A percentile compares a stretch with the other conserved stretches of the same genome.
These are phyloP conservation scores for Tolypocladium pustulatum DNA, from an alignment of 2,329 filamentous ascomycete genomes.

Conservation along the genomic window DNA sequence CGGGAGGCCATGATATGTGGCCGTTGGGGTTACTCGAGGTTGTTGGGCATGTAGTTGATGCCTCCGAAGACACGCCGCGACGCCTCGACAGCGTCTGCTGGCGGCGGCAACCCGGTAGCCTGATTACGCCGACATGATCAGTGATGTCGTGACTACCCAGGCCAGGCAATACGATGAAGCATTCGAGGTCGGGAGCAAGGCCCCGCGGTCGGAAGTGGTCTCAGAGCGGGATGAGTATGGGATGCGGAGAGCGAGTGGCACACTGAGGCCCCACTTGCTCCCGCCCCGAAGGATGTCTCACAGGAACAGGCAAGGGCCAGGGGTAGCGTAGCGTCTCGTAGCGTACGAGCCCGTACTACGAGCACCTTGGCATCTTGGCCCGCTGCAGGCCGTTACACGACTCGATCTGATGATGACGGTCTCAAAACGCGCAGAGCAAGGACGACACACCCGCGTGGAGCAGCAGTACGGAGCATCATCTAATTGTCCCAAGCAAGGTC, in stretches of 20 bases:
- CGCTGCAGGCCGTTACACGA: neutral
- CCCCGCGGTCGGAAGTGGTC: neutral
- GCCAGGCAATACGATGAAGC: neutral
- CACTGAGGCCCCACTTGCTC: neutral
- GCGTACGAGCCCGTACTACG: no score
- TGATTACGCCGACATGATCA: neutral
- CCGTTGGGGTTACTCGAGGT: neutral
- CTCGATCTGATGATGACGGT: neutral
- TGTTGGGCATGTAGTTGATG: no score
- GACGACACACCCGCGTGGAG: neutral
- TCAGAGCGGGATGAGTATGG: neutral
- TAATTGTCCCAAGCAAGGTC: no score
- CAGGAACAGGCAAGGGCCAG: neutral
- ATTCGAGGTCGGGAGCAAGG: neutral
- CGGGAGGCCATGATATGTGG: neutral
- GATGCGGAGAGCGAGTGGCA: neutral
- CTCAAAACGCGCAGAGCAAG: neutral
- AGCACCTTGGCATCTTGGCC: no score
- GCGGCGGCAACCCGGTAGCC: neutral
- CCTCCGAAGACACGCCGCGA: neutral
- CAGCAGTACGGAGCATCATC: no score
- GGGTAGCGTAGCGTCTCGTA: no score
- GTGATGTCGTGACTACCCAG: no score
- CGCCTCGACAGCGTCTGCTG: neutral
- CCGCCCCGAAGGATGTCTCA: neutral